Conservation (phyloP, 345 rosid genomes). For the Bretschneidera sinensis region DNA sequence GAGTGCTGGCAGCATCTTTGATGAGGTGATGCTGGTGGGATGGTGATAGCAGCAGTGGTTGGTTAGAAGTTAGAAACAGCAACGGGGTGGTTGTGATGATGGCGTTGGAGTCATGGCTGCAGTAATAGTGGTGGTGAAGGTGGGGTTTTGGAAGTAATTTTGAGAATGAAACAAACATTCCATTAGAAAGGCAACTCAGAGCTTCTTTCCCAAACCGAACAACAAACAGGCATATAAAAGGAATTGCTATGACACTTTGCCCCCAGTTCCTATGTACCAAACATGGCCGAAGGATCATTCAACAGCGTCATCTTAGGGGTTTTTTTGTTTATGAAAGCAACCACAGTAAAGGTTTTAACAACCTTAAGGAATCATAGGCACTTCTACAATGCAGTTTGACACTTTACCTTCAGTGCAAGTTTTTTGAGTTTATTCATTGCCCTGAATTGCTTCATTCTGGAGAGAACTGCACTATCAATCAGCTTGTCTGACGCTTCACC, state of each 20-base stretch:
- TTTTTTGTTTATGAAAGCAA: not conserved
- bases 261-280: not conserved
- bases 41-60: not conserved
- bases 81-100: too few species aligned
- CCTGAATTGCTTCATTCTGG: slow-evolving; percentile 80
- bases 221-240: not conserved
- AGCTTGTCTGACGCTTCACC: slow-evolving; percentile 77
- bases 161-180: not conserved
- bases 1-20: not conserved
- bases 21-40: not conserved
- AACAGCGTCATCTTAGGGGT: not conserved
- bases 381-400: not conserved
- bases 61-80: not conserved
- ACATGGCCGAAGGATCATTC: not conserved
- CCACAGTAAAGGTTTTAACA: not conserved
- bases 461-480: slow-evolving; percentile 65
- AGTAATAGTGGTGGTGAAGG: too few species aligned
- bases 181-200: not conserved
- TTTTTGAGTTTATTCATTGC: slow-evolving; percentile 83
- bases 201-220: not conserved
- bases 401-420: slow-evolving; percentile 72
- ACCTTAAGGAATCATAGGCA: not conserved
- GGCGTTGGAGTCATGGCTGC: too few species aligned
- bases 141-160: too few species aligned
- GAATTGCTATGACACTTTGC: not conserved